Evolutionary conservation across 371 early-diverging fungal species (phyloP).

Genomic region (Mortierella sp.): DNA sequence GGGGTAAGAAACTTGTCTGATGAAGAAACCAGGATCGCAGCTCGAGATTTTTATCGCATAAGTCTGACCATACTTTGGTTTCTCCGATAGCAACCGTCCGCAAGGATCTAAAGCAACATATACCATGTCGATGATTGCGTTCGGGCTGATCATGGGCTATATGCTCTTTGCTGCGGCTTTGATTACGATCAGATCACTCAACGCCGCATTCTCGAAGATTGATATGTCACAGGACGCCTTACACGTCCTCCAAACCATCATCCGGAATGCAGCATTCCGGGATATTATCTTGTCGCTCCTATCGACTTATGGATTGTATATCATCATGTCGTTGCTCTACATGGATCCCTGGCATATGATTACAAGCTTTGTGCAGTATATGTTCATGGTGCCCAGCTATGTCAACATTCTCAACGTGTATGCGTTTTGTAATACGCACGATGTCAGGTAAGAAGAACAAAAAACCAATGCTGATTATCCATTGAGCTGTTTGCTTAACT

Average conservation of each 20-base stretch:
- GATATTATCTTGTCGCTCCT: constrained; percentile 82
- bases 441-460: constrained; percentile 69
- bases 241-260: constrained; percentile 28
- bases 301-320: constrained; percentile 89
- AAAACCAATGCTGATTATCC: too few species aligned
- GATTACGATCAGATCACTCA: constrained; percentile 57
- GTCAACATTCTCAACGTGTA: constrained; percentile 93
- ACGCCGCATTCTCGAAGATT: constrained; percentile 27
- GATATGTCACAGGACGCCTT: constrained; percentile 8
- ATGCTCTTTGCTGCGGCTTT: constrained; percentile 64
- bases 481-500: neutral
- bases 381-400: constrained; percentile 86
- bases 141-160: constrained; percentile 65
- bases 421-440: constrained; percentile 89
- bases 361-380: constrained; percentile 87
- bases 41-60: too few species aligned
- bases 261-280: constrained; percentile 68
- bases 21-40: too few species aligned
- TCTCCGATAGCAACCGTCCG: constrained; percentile 74
- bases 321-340: constrained; percentile 79
- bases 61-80: too few species aligned
- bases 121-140: constrained; percentile 63
- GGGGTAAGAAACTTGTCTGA: constrained; percentile 59
- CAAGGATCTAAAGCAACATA: constrained; percentile 84
- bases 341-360: constrained; percentile 95